Conservation (phyloP, 148 eudicot species). For the Rhododendron williamsianum region DNA sequence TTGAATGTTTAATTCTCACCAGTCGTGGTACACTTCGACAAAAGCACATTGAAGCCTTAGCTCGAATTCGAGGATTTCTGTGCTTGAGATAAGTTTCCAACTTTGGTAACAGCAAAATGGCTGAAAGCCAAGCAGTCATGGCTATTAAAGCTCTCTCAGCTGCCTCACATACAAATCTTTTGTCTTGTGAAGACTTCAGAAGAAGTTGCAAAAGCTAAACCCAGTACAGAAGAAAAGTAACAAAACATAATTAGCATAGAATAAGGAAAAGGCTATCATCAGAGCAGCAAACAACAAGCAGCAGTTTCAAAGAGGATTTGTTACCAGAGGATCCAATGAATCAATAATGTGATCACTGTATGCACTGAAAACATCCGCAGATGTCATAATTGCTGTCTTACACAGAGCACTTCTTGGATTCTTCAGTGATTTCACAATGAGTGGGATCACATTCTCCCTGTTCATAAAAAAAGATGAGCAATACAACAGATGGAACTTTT, state of each 20-base stretch:
- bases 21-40: constrained; percentile 47
- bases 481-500: not conserved
- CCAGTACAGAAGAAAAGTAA: not conserved
- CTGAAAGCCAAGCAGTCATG: constrained; percentile 48
- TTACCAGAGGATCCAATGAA: constrained; percentile 56
- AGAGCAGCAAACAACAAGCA: not conserved
- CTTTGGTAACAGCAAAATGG: constrained; percentile 48
- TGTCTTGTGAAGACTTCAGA: constrained; percentile 68
- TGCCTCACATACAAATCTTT: constrained; percentile 67
- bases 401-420: constrained; percentile 77
- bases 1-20: constrained; percentile 29
- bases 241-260: not conserved
- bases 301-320: not conserved
- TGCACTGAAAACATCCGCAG: constrained; percentile 54
- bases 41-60: constrained; percentile 61
- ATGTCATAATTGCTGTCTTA: constrained; percentile 69
- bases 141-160: constrained; percentile 52
- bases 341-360: constrained; percentile 49
- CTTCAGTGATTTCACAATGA: constrained; percentile 60
- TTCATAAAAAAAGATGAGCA: constrained; percentile 8
- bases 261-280: not conserved
- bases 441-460: constrained; percentile 48
- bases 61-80: constrained; percentile 63
- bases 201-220: constrained; percentile 63
- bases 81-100: constrained; percentile 48